Base-by-base conservation (phyloP, 768 basidiomycete genomes). In the Lentinula aciculospora region DNA sequence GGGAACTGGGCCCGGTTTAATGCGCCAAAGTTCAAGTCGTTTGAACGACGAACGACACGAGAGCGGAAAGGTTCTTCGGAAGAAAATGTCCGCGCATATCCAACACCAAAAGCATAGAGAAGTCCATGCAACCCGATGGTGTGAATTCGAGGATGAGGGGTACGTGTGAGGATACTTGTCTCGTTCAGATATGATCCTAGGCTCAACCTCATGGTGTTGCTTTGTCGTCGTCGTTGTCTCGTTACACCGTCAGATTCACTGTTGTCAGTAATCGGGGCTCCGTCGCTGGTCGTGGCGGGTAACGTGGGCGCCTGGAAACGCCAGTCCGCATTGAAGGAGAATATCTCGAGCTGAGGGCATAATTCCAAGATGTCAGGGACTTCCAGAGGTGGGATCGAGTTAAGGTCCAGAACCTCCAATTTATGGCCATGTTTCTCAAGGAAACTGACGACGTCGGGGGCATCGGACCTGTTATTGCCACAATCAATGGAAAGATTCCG, bases 301-400 rank as follows among this genome's bases (percentile, higher is more conserved):
- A 53, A 25, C 6, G 51, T 25, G 12, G 51, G 51, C 17, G 51
- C 21, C 62, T 59, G 29, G n/a, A 86, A 68, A 12, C 80, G 78
- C 88, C 89, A 90, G 66, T 92, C 89, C 27, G 78, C 82, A 65
- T 89, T 91, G 73, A 92, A 90, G 23, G 79, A 76, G 66, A 92
- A 83, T 0, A 83, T 80, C 19, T 68, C 72, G 29, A 92, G 79
- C 48, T 73, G 66, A 0, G 86, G 88, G 62, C 88, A 90, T 6
- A 81, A 68, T 12, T 84, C 83, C 25, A 90, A 78, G 59, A 87
- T 79, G 23, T 72, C 72, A 4, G 82, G 71, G 13, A 89, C 72
- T 59, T 88, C 81, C 27, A 88, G 72, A 0, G 73, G 62, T 5
- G 81, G 80, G 44, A 82, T 77, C 3, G 81, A 80, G 64, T 85